Conservation (phyloP, 1,139 yeast species). For the Debaryomyces robertsiae region DNA sequence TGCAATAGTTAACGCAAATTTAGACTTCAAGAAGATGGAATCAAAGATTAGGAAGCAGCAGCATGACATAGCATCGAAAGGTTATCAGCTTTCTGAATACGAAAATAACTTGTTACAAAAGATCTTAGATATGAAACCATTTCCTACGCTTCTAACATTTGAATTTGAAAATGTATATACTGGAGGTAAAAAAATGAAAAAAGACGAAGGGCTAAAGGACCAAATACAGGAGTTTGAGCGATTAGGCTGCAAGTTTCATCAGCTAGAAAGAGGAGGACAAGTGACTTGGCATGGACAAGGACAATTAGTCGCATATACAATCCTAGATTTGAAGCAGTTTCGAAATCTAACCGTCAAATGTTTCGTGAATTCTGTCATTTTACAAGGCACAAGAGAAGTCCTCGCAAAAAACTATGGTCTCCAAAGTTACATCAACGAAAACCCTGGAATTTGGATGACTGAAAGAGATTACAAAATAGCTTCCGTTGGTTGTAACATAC, state of each 20-base stretch:
- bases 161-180: conserved; percentile 86
- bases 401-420: conserved; percentile 49
- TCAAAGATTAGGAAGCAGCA: conserved; percentile 48
- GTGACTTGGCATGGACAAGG: conserved; percentile 97
- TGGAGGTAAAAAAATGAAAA: conserved; percentile 80
- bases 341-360: conserved; percentile 66
- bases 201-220: conserved; percentile 38
- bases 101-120: conserved; percentile 48
- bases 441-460: conserved; percentile 86
- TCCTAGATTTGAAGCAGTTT: conserved; percentile 71
- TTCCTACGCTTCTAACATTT: conserved; percentile 70
- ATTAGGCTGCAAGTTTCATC: conserved; percentile 55
- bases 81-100: conserved; percentile 45
- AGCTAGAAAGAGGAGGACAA: conserved; percentile 93
- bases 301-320: conserved; percentile 83
- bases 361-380: conserved; percentile 69
- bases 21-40: conserved; percentile 62
- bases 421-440: conserved; percentile 52
- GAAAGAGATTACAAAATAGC: conserved; percentile 64
- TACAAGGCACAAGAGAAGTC: conserved; percentile 60
- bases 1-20: conserved; percentile 57
- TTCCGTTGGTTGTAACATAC: conserved; percentile 86
- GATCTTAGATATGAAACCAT: conserved; percentile 56
- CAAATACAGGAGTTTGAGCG: conserved; percentile 42
- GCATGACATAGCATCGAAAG: conserved; percentile 38